These are phyloP conservation scores for Stropharia rugosoannulata DNA, from an alignment of 768 basidiomycete species.

Conservation along the genomic window DNA sequence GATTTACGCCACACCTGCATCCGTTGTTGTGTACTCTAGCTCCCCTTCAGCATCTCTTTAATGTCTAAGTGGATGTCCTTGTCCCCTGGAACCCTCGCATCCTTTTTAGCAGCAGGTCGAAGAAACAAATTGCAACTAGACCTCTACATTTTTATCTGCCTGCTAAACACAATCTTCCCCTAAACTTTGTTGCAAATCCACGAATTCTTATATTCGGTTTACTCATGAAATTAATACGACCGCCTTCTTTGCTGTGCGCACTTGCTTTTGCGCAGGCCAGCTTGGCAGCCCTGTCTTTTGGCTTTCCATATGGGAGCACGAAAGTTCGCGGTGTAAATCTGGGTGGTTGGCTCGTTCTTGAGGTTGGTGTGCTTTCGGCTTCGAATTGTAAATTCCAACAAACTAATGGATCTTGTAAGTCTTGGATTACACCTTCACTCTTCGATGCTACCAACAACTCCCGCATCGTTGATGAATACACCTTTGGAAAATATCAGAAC, in stretches of 20 bases:
- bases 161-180: no score
- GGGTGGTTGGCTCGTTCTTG: slow-evolving; percentile 57
- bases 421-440: slow-evolving; percentile 76
- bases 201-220: no score
- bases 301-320: slow-evolving; percentile 70
- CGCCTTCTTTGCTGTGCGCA: background rate
- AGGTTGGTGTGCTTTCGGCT: slow-evolving; percentile 25
- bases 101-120: no score
- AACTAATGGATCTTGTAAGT: slow-evolving; percentile 29
- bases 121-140: no score
- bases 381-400: background rate
- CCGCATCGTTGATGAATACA: slow-evolving; percentile 76
- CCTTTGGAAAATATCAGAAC: slow-evolving; percentile 64
- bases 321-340: slow-evolving; percentile 80
- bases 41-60: no score
- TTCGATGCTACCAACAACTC: slow-evolving; percentile 62
- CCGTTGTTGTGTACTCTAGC: no score
- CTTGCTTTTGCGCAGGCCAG: background rate
- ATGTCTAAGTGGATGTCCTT: no score
- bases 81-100: no score
- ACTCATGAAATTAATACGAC: no score
- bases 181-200: no score
- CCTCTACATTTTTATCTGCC: no score
- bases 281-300: slow-evolving; percentile 34
- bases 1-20: no score